Base-by-base conservation (phyloP, 2,329 filamentous ascomycete species). In the Dendryphion nanum region DNA sequence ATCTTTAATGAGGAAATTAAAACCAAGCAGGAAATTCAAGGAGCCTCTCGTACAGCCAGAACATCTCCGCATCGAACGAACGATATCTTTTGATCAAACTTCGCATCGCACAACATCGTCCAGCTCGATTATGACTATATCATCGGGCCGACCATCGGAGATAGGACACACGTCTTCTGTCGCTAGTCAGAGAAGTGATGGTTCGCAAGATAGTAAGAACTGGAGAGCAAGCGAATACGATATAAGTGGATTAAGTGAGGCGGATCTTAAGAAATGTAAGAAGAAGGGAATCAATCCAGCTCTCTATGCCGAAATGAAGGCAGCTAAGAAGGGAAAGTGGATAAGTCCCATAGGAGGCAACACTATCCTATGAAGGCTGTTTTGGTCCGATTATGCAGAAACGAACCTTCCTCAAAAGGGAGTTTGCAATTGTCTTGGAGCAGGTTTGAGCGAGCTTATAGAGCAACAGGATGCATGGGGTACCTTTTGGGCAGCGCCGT, bases 281-380 rank as follows among this genome's bases (percentile, higher is more conserved):
- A 69, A 70, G 50, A 74, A 73, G 47, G 69, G 71, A 2, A 69
- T 74, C 45, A 71, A 74, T 41, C 70, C 69, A 12, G 58, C 66
- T 7, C 42, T 73, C 33, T 73, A 68, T 42, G 64, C 68, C 12
- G 71, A 74, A 51, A 74, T 74, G 70, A 68, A 70, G 45, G 66
- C 69, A 18, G 67, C 65, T 16, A 59, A 61, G 36, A 69, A 66
- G 37, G 66, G 68, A 1, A 55, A 59, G 51, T 61, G 59, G 53
- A 49, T 54, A n/a, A 63, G 59, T 44, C 56, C 59, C 4, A 59
- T 65, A 33, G 55, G 50, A 14, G 61, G 61, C 5, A 65, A 63
- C 33, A 61, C 59, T 13, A 59, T 63, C 30, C 35, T 66, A 38
- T 53, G 39, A 40, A n/a, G n/a, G n/a, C 12, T 15, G 18, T n/a